phyloP scores from a whole-genome alignment of 495 filamentous ascomycete genomes.

The Penicillium taxi region DNA sequence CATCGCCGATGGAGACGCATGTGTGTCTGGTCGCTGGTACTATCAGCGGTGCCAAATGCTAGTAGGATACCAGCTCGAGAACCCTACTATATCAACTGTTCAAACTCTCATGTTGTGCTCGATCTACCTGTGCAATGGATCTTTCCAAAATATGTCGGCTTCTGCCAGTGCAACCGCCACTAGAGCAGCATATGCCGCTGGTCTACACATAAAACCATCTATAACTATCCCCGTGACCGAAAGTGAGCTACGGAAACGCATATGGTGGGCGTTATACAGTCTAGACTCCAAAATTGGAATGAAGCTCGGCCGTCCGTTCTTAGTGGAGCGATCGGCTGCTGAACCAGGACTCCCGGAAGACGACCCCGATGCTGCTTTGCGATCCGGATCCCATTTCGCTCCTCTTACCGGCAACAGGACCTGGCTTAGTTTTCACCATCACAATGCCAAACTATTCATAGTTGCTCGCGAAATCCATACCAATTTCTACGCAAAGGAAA shows the following conservation, averaged over 20 bases:
- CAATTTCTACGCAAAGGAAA: conserved; percentile 23
- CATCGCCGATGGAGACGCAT: conserved; percentile 23
- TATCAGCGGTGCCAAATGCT: conserved; percentile 40
- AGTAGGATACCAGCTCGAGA: conserved; percentile 40
- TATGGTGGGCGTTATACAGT: conserved; percentile 47
- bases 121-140: conserved; percentile 39
- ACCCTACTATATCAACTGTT: conserved; percentile 41
- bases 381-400: conserved; percentile 32
- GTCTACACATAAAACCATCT: conserved; percentile 44
- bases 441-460: conserved; percentile 32
- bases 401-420: conserved; percentile 3
- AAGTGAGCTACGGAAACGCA: conserved; percentile 35
- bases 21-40: conserved; percentile 39
- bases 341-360: conserved; percentile 36
- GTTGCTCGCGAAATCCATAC: conserved; percentile 30
- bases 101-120: conserved; percentile 43
- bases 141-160: conserved; percentile 45
- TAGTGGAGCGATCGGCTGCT: conserved; percentile 21
- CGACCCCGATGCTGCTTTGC: conserved; percentile 22
- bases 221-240: conserved; percentile 24
- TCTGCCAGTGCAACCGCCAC: conserved; percentile 33
- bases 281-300: conserved; percentile 42
- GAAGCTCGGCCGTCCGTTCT: conserved; percentile 46
- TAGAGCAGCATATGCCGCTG: conserved; percentile 42
- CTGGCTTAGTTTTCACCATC: conserved; percentile 14